Conservation (phyloP, 2,329 filamentous ascomycete genomes). For the Colletotrichum plurivorum region DNA sequence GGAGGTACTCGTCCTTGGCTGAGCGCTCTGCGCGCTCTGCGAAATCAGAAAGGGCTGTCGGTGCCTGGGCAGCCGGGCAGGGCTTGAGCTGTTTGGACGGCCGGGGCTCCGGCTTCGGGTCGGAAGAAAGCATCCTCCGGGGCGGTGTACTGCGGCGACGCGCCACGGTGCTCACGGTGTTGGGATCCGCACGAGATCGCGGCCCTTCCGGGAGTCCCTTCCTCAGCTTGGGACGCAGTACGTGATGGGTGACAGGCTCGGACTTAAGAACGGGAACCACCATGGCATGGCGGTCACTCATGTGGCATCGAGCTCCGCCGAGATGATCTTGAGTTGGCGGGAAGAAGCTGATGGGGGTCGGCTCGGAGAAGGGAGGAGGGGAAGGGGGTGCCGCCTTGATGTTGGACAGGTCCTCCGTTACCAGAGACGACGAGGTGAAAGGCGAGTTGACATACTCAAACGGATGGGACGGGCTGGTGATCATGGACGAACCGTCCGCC, state of each 20-base stretch:
- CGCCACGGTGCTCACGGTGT: neutral
- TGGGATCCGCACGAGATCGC: conserved; percentile 5
- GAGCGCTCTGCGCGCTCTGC: conserved; percentile 35
- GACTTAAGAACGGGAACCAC: conserved; percentile 8
- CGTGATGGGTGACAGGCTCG: neutral
- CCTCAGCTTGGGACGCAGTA: conserved; percentile 18
- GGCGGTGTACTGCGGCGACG: neutral
- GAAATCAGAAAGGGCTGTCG: neutral
- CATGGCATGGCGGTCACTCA: conserved; percentile 5
- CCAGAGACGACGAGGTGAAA: conserved; percentile 22
- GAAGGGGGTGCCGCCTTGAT: conserved; percentile 22
- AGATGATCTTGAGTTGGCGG: conserved; percentile 18
- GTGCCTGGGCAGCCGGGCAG: neutral
- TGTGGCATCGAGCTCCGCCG: neutral
- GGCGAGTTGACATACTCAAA: conserved; percentile 33
- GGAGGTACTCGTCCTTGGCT: conserved; percentile 63
- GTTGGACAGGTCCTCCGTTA: conserved; percentile 16
- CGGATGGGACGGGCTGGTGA: conserved; percentile 17
- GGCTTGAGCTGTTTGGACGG: conserved; percentile 24
- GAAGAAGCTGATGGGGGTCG: conserved; percentile 28
- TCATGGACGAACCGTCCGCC: conserved; percentile 9
- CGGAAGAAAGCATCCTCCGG: neutral
- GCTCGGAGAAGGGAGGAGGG: conserved; percentile 29
- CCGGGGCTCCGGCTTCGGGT: conserved; percentile 21
- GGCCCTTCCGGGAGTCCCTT: conserved; percentile 37